Evolutionary conservation across 495 filamentous ascomycete genomes (phyloP).

Genomic region (Aspergillus hancockii): DNA sequence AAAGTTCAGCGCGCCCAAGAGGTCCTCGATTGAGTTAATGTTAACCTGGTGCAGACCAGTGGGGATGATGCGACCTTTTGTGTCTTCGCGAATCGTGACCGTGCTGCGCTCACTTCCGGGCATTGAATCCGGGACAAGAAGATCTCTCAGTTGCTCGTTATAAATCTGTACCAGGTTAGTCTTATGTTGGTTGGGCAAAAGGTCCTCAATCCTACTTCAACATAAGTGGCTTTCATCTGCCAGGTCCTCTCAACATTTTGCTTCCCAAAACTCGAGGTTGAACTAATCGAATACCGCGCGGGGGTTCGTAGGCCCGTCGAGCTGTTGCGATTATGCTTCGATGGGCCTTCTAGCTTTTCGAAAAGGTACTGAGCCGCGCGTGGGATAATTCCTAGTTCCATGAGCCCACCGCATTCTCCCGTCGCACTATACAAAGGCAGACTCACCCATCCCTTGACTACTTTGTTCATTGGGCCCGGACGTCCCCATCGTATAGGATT

Average conservation of each 20-base stretch:
- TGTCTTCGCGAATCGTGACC: constrained; percentile 88
- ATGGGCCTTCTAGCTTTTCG: constrained; percentile 70
- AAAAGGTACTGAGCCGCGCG: constrained; percentile 87
- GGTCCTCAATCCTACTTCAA: constrained; percentile 62
- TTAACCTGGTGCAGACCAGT: constrained; percentile 86
- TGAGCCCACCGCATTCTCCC: background rate
- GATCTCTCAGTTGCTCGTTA: constrained; percentile 91
- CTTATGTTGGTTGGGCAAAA: background rate
- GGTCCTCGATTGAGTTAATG: constrained; percentile 89
- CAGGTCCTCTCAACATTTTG: constrained; percentile 71
- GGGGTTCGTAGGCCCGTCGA: constrained; percentile 82
- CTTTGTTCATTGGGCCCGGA: constrained; percentile 82
- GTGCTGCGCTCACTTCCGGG: constrained; percentile 65
- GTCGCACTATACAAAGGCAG: background rate
- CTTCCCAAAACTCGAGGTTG: constrained; percentile 54
- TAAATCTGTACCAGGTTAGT: constrained; percentile 67
- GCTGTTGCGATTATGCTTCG: constrained; percentile 54
- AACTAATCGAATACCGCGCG: constrained; percentile 72
- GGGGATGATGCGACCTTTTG: constrained; percentile 92
- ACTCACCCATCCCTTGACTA: constrained; percentile 72
- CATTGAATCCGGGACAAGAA: constrained; percentile 77
- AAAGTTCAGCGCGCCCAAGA: constrained; percentile 84
- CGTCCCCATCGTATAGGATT: constrained; percentile 99
- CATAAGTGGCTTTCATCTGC: constrained; percentile 94
- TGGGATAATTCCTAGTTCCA: constrained; percentile 79